A percentile compares a stretch with the other conserved stretches of the same genome.
Evolutionary conservation across 257 asterid genomes (phyloP).

Genomic region (Hygrophila difformis): DNA sequence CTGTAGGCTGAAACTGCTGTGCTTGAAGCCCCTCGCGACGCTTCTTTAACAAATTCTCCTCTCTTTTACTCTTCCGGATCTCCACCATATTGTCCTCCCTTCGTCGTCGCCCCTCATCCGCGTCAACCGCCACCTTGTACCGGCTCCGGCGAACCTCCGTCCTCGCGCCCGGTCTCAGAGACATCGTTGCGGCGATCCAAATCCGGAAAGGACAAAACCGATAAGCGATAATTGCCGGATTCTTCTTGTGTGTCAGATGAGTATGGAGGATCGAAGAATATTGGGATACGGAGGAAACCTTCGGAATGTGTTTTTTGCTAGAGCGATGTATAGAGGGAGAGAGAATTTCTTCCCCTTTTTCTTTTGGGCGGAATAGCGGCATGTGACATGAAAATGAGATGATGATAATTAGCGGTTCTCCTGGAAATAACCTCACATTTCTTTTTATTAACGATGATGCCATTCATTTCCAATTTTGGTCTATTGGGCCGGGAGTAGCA

Average conservation of each 20-base stretch:
- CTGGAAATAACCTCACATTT: slow-evolving; percentile 2
- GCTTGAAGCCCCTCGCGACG: slow-evolving; percentile 81
- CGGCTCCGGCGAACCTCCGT: slow-evolving; percentile 88
- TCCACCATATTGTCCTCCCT: slow-evolving; percentile 90
- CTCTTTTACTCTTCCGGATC: slow-evolving; percentile 87
- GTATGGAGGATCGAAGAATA: slow-evolving; percentile 20
- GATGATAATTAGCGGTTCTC: no score
- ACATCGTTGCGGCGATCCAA: slow-evolving; percentile 47
- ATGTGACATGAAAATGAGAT: slow-evolving; percentile 8
- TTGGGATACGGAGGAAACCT: slow-evolving; percentile 19
- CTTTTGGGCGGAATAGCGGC: slow-evolving; percentile 5
- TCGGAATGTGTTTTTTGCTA: slow-evolving; percentile 5
- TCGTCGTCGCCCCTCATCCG: slow-evolving; percentile 85
- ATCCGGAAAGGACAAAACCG: neutral
- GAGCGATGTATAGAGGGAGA: no score
- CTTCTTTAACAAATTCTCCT: slow-evolving; percentile 82
- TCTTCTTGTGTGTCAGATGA: slow-evolving; percentile 18
- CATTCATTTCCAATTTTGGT: slow-evolving; percentile 17
- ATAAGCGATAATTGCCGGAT: slow-evolving; percentile 9
- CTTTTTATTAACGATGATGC: slow-evolving; percentile 25
- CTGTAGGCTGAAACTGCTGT: slow-evolving; percentile 46
- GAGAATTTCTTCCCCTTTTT: neutral
- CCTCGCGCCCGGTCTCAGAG: slow-evolving; percentile 75
- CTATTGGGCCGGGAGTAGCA: no score
- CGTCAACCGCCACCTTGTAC: slow-evolving; percentile 94